phyloP scores from a whole-genome alignment of 768 basidiomycete genomes.

The Dioszegia crocea region DNA sequence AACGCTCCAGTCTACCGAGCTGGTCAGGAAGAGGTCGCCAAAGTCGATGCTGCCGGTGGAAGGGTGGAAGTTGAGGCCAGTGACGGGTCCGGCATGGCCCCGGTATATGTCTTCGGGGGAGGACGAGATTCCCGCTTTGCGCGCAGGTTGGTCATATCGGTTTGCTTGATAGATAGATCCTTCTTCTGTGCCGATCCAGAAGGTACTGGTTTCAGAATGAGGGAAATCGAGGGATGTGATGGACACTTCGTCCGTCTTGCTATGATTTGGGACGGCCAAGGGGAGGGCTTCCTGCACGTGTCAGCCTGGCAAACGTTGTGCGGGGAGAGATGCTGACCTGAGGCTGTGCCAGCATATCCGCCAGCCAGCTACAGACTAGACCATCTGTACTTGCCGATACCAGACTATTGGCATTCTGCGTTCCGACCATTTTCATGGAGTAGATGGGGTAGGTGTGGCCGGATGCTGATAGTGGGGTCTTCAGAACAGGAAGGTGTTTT shows the following conservation, averaged over 20 bases:
- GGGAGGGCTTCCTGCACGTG: constrained; percentile 79
- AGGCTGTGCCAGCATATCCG: constrained; percentile 97
- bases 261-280: constrained; percentile 80
- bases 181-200: constrained; percentile 98
- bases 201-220: constrained; percentile 90
- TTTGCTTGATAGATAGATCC: constrained; percentile 96
- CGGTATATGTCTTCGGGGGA: constrained; percentile 73
- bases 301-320: constrained; percentile 1
- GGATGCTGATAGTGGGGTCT: constrained; percentile 90
- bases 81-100: constrained; percentile 88
- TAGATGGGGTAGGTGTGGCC: constrained; percentile 99
- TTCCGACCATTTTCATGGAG: constrained; percentile 96
- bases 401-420: constrained; percentile 96
- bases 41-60: constrained; percentile 87
- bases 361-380: constrained; percentile 92
- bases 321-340: constrained; percentile 61
- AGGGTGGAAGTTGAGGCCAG: constrained; percentile 92
- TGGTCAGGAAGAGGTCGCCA: constrained; percentile 86
- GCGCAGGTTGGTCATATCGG: constrained; percentile 90
- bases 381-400: constrained; percentile 97
- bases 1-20: constrained; percentile 96
- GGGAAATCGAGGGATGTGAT: constrained; percentile 93
- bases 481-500: constrained; percentile 90
- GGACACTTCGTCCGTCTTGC: constrained; percentile 94
- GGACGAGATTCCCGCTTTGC: constrained; percentile 91